Evolutionary conservation across 495 filamentous ascomycete species (phyloP), one percentile per base, ranked within the genome.

Genomic region (Aspergillus egyptiacus): DNA sequence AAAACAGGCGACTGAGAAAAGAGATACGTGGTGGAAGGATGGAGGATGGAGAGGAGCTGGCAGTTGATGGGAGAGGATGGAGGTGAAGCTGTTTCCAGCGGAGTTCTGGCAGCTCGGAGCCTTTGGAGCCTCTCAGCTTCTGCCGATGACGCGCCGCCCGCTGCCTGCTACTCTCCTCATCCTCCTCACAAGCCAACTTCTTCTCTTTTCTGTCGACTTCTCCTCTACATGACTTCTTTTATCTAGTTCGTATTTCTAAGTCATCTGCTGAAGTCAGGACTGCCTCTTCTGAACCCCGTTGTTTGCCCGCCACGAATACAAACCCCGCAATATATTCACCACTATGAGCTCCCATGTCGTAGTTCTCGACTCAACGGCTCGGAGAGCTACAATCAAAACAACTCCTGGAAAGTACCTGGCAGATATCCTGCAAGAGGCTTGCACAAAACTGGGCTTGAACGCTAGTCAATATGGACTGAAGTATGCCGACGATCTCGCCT

Each of bases 271-370:
- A 14, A n/a, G 6, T 20, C 7, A 18, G 27, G 27, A 3, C 35
- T 8, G 11, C 42, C 33, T 11, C 14, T 28, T 40, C 15, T 22
- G 27, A 19, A 15, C 35, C 17, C 37, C 27, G 6, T n/a, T n/a
- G 8, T 2, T 23, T 38, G 30, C 23, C 39, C 38, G 36, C 41
- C 30, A 38, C 40, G 30, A 37, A 6, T 32, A 31, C 39, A 25
- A 44, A 51, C 56, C 56, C 63, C 59, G 61, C 61, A 57, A 54
- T 60, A 48, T 2, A 38, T 5, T 41, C 42, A 48, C 18, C 24
- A 50, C 51, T 54, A 95, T 96, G 88, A 83, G 87, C 50, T 85
- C 91, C 27, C 86, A 93, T 63, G 86, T 98, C 48, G 83, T 91
- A 53, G 87, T 98, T 30, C 77, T 95, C 36, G 86, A 91, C 61